These are phyloP conservation scores for Irpex sp. DNA, from an alignment of 1,284 basidiomycete genomes.

Conservation along the genomic window DNA sequence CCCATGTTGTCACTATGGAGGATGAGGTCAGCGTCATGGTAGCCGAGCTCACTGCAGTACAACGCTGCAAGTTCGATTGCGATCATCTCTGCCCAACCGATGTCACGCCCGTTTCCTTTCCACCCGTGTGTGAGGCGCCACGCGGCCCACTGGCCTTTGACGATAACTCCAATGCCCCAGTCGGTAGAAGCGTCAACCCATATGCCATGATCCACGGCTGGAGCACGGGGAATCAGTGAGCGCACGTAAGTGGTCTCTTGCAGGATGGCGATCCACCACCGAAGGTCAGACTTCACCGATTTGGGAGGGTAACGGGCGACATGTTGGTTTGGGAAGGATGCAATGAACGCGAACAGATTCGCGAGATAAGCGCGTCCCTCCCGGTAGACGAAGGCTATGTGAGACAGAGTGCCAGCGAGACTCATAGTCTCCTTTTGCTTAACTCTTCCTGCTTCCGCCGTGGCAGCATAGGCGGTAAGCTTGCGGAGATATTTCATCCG, in stretches of 20 bases:
- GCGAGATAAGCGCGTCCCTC: not conserved
- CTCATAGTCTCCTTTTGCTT: slow-evolving; percentile 19
- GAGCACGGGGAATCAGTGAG: slow-evolving; percentile 13
- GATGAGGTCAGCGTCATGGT: slow-evolving; percentile 15
- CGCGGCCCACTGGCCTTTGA: slow-evolving; percentile 25
- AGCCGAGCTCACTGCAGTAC: not conserved
- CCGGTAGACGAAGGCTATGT: slow-evolving; percentile 28
- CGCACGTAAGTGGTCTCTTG: slow-evolving; percentile 1
- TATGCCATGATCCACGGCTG: slow-evolving; percentile 18
- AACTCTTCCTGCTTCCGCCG: slow-evolving; percentile 19
- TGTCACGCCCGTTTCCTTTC: slow-evolving; percentile 25
- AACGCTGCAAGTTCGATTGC: slow-evolving; percentile 30
- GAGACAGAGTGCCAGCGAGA: slow-evolving; percentile 30
- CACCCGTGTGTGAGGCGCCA: slow-evolving; percentile 29
- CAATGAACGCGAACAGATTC: not conserved
- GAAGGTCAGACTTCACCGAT: slow-evolving; percentile 24
- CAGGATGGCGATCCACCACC: slow-evolving; percentile 30
- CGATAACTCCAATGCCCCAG: slow-evolving; percentile 35
- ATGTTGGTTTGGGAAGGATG: slow-evolving; percentile 11
- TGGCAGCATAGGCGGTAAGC: slow-evolving; percentile 4
- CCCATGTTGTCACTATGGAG: slow-evolving; percentile 38
- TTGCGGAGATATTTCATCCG: slow-evolving; percentile 3
- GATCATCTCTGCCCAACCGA: slow-evolving; percentile 39
- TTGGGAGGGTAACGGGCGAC: slow-evolving; percentile 17
- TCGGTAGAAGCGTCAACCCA: slow-evolving; percentile 34